Evolutionary conservation across 1,284 basidiomycete species (phyloP).

Genomic region (Naganishia sp.): DNA sequence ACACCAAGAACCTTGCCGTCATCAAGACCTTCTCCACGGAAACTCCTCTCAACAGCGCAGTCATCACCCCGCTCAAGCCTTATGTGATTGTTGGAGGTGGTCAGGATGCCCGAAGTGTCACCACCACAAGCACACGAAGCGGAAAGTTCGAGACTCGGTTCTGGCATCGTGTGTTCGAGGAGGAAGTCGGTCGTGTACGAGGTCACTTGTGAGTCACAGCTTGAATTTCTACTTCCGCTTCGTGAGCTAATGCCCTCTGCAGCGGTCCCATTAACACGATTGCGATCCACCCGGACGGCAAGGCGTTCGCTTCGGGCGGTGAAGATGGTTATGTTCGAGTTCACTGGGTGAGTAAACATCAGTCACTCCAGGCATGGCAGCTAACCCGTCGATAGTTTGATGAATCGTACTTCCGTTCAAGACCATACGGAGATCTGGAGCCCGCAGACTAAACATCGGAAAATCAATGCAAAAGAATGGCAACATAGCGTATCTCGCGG

Average conservation of each 20-base stretch:
- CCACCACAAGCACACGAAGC: slow-evolving; percentile 87
- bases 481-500: background rate
- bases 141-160: slow-evolving; percentile 98
- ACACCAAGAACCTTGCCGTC: slow-evolving; percentile 81
- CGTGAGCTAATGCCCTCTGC: slow-evolving; percentile 25
- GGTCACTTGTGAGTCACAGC: slow-evolving; percentile 64
- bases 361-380: background rate
- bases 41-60: slow-evolving; percentile 93
- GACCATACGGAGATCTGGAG: slow-evolving; percentile 85
- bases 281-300: slow-evolving; percentile 87
- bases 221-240: background rate
- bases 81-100: slow-evolving; percentile 94
- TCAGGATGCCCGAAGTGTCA: slow-evolving; percentile 97
- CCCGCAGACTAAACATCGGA: slow-evolving; percentile 58
- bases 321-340: slow-evolving; percentile 95
- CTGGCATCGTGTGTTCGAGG: slow-evolving; percentile 98
- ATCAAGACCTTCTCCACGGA: slow-evolving; percentile 94
- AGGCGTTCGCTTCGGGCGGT: slow-evolving; percentile 87
- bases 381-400: slow-evolving; percentile 88
- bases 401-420: slow-evolving; percentile 82
- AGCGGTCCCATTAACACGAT: slow-evolving; percentile 99
- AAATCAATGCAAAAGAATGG: slow-evolving; percentile 8
- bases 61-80: slow-evolving; percentile 78
- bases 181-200: slow-evolving; percentile 95
- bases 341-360: slow-evolving; percentile 58